A percentile compares a stretch with the other conserved stretches of the same genome.
Evolutionary conservation across 2,329 filamentous ascomycete genomes (phyloP).

Genomic region (Metarhizium humberi): DNA sequence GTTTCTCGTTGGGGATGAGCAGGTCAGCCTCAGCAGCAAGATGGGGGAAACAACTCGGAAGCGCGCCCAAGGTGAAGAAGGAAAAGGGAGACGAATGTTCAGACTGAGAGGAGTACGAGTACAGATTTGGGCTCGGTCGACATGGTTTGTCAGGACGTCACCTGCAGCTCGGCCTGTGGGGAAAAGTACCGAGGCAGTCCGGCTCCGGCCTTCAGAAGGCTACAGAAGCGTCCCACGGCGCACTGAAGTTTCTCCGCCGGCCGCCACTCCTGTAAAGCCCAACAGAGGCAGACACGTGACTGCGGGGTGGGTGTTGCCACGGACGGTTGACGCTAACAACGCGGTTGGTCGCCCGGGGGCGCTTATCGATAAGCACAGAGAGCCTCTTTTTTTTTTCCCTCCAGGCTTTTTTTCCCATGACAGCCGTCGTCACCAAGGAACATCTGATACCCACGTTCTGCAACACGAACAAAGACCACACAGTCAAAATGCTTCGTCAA

Average conservation of each 20-base stretch:
- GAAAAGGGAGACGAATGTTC: neutral
- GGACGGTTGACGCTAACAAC: too few relatives aligned
- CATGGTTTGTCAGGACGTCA: slow-evolving; percentile 10
- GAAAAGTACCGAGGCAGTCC: slow-evolving; percentile 13
- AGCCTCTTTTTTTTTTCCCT: slow-evolving; percentile 17
- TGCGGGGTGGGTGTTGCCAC: slow-evolving; percentile 15
- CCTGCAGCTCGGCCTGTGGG: slow-evolving; percentile 10
- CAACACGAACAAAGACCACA: neutral
- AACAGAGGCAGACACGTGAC: slow-evolving; percentile 22
- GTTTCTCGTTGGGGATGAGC: neutral
- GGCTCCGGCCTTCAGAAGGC: slow-evolving; percentile 4
- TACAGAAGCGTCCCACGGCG: neutral
- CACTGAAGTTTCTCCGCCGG: neutral
- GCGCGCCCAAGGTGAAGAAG: neutral
- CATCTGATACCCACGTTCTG: neutral
- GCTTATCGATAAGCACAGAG: slow-evolving; percentile 24
- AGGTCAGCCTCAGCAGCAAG: neutral
- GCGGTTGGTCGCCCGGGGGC: neutral
- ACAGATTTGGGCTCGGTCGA: slow-evolving; percentile 1
- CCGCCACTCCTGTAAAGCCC: neutral
- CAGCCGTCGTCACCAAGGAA: neutral
- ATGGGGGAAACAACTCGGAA: neutral
- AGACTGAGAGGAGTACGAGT: neutral
- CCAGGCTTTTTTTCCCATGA: neutral
- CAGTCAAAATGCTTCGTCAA: slow-evolving; percentile 37